Conservation (phyloP, 352 stramenopile genomes). For the Globisporangium sylvaticum region DNA sequence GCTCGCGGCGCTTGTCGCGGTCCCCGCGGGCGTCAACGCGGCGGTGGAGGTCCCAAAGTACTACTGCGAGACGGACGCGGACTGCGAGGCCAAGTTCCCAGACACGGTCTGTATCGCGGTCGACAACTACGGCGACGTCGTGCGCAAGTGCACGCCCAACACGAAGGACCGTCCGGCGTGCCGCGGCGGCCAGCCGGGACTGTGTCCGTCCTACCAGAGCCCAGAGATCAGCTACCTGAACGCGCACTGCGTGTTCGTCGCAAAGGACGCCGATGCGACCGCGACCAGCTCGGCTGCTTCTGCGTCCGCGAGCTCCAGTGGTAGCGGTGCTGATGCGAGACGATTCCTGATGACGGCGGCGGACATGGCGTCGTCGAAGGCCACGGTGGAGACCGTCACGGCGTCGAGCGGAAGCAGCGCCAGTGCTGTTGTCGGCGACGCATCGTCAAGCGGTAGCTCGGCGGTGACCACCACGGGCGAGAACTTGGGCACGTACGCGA, state of each 20-base stretch:
- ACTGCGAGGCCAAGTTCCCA: constrained; percentile 65
- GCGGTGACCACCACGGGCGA: constrained; percentile 22
- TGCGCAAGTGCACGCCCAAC: constrained; percentile 82
- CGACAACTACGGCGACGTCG: constrained; percentile 68
- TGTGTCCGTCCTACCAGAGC: constrained; percentile 80
- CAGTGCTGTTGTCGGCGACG: constrained; percentile 5
- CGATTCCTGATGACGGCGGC: constrained; percentile 13
- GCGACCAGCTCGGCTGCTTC: constrained; percentile 11
- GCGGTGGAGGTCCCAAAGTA: constrained; percentile 25
- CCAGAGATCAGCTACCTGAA: constrained; percentile 71
- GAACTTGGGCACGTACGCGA: constrained; percentile 34
- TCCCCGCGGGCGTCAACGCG: constrained; percentile 4
- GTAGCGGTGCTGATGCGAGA: neutral
- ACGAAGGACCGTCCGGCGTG: constrained; percentile 70
- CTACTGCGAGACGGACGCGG: constrained; percentile 58
- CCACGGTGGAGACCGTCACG: constrained; percentile 1
- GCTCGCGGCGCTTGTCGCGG: constrained; percentile 1
- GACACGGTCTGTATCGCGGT: constrained; percentile 76
- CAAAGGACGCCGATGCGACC: constrained; percentile 33
- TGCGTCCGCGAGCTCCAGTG: constrained; percentile 10
- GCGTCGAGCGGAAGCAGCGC: constrained; percentile 4
- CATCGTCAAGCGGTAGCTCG: neutral
- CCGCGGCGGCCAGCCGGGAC: constrained; percentile 54
- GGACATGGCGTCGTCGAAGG: constrained; percentile 13
- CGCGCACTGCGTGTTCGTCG: constrained; percentile 78